Base-by-base conservation (phyloP, 2,329 filamentous ascomycete species). In the Verticillium nubilum region DNA sequence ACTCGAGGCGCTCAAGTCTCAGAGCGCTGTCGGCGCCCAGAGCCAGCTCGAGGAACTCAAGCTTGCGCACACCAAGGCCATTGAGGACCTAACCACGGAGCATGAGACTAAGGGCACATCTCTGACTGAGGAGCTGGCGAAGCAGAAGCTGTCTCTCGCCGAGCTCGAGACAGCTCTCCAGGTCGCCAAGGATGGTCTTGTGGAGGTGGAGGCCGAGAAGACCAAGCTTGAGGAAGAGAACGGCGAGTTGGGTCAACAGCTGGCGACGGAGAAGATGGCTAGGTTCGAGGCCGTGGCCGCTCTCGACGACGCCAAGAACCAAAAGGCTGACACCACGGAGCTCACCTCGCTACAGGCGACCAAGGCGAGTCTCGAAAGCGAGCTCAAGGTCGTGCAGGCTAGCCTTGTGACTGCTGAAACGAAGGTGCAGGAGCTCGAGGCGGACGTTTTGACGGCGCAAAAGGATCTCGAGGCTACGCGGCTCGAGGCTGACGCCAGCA, bases 241-340 rank as follows among this genome's bases (percentile, higher is more conserved):
- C 31, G 76, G 78, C 63, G 75, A 78, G 26, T 70, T 86, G 62
- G 77, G 78, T 59, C 79, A 80, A 65, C 77, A 81, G 65, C 79
- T 86, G 50, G 84, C 81, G 2, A 76, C 80, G 55, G 82, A 83
- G 64, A 86, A 86, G 76, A 84, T 86, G 75, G 80, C 81, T 59
- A 83, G 83, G 61, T 81, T 84, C 61, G 81, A 80, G 59, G 79
- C 83, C 10, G 78, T 84, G 70, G 84, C 85, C 23, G 84, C 86
- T 56, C 77, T 88, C 17, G 86, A 88, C 61, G 83, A 83, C 7
- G 72, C 76, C 52, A 81, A 78, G 73, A 85, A 76, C 67, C 77
- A 77, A 65, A 86, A 81, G 69, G 75, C 81, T 6, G 84, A 87
- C 67, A 85, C 79, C 2, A 75, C 78, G 0, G 84, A 79, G 67